Evolutionary conservation across 805 yeast species (phyloP).

Genomic region (Barnettozyma sp.): DNA sequence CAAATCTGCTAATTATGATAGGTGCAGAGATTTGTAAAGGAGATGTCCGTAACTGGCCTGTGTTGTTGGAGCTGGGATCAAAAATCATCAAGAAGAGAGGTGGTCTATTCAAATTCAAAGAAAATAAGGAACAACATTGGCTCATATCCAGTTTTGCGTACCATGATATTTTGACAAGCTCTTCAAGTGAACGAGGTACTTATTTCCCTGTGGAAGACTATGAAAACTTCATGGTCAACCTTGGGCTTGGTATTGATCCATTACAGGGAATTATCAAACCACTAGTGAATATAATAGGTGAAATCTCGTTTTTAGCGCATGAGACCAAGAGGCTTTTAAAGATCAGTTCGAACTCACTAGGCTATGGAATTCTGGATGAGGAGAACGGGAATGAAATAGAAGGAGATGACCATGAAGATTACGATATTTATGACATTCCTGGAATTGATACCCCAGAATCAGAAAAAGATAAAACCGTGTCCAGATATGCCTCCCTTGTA

Average conservation of each 20-base stretch:
- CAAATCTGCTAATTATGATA: conserved; percentile 59
- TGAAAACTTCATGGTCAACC: conserved; percentile 29
- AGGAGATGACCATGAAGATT: conserved; percentile 10
- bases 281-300: conserved; percentile 59
- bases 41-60: conserved; percentile 71
- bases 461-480: conserved; percentile 19
- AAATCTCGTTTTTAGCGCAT: conserved; percentile 54
- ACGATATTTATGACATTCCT: conserved; percentile 17
- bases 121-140: conserved; percentile 58
- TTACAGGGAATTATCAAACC: conserved; percentile 67
- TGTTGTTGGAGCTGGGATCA: conserved; percentile 59
- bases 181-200: conserved; percentile 52
- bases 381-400: conserved; percentile 13
- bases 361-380: conserved; percentile 23
- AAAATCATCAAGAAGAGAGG: conserved; percentile 54
- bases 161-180: conserved; percentile 66
- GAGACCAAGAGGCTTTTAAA: conserved; percentile 37
- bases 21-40: conserved; percentile 84
- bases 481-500: conserved; percentile 30
- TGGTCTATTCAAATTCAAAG: conserved; percentile 46
- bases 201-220: conserved; percentile 60
- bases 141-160: conserved; percentile 72
- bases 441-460: conserved; percentile 22
- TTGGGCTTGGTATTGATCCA: conserved; percentile 52
- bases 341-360: conserved; percentile 23